Evolutionary conservation across 768 basidiomycete genomes (phyloP).

Genomic region (Trichaptum fuscoviolaceum): DNA sequence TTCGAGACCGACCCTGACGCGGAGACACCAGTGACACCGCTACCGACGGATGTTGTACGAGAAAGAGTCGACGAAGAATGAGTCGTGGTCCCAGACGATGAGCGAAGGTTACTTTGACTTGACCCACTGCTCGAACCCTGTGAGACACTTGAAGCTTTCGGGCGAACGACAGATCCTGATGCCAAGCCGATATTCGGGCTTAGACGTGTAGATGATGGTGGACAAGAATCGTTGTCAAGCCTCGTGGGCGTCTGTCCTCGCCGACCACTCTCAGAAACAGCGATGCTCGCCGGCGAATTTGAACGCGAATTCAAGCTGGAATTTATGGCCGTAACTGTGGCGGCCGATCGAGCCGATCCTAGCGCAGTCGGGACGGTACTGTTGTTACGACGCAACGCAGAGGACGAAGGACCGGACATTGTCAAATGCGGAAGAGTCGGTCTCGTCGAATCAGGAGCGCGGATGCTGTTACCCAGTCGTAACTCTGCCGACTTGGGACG

Average conservation of each 20-base stretch:
- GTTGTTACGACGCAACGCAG: background rate
- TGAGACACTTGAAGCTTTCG: constrained; percentile 1
- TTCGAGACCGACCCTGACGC: background rate
- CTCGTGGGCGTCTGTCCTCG: background rate
- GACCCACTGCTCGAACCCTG: background rate
- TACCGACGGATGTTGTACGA: constrained; percentile 23
- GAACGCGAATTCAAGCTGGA: background rate
- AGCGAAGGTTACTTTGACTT: constrained; percentile 16
- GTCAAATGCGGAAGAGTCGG: background rate
- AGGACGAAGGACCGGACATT: background rate
- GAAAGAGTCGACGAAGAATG: constrained; percentile 23
- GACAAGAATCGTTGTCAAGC: background rate
- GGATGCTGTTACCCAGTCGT: background rate
- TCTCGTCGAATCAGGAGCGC: background rate
- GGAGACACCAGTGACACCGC: constrained; percentile 23
- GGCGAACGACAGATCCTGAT: too few species aligned
- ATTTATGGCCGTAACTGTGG: background rate
- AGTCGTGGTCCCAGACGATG: constrained; percentile 18
- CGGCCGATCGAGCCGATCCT: background rate
- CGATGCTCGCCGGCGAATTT: background rate
- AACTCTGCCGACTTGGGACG: background rate
- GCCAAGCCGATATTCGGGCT: background rate
- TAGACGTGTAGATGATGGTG: background rate
- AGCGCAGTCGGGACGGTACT: background rate
- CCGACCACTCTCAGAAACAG: background rate